A percentile compares a stretch with the other conserved stretches of the same genome.
phyloP scores from a whole-genome alignment of 208 protist genomes.

The Porcisia hertigi region DNA sequence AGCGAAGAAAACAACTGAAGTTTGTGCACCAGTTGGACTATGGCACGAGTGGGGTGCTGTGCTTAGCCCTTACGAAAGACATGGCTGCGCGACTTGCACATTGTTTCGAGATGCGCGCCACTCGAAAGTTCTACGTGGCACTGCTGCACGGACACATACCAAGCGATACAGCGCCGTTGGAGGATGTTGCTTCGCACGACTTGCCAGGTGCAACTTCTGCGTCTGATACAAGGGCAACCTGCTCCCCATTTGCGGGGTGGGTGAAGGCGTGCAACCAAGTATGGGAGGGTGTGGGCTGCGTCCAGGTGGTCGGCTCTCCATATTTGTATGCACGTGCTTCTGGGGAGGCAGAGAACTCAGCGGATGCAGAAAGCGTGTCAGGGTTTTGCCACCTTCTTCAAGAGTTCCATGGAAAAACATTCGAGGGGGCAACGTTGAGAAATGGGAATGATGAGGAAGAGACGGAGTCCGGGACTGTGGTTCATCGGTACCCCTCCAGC shows the following conservation, averaged over 20 bases:
- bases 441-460: not conserved
- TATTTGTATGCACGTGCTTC: not conserved
- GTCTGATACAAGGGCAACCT: too few species aligned
- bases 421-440: not conserved
- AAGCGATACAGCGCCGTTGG: not conserved
- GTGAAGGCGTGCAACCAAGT: not conserved
- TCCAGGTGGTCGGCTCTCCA: not conserved
- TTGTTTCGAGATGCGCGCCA: slow-evolving; percentile 88
- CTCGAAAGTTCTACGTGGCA: slow-evolving; percentile 82
- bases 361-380: not conserved
- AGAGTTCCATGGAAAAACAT: too few species aligned
- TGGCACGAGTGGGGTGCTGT: slow-evolving; percentile 89
- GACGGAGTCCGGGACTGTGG: not conserved
- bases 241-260: slow-evolving; percentile 5
- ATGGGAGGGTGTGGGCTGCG: slow-evolving; percentile 10
- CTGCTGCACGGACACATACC: slow-evolving; percentile 72
- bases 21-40: slow-evolving; percentile 94
- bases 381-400: slow-evolving; percentile 13
- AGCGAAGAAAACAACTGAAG: slow-evolving; percentile 66
- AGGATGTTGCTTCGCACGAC: not conserved
- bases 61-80: slow-evolving; percentile 81
- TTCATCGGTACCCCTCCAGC: slow-evolving; percentile 1
- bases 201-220: not conserved
- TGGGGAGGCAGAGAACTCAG: not conserved
- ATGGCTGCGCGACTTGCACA: slow-evolving; percentile 75